Base-by-base conservation (phyloP, 2,329 filamentous ascomycete genomes). In the Colletotrichum tanaceti region DNA sequence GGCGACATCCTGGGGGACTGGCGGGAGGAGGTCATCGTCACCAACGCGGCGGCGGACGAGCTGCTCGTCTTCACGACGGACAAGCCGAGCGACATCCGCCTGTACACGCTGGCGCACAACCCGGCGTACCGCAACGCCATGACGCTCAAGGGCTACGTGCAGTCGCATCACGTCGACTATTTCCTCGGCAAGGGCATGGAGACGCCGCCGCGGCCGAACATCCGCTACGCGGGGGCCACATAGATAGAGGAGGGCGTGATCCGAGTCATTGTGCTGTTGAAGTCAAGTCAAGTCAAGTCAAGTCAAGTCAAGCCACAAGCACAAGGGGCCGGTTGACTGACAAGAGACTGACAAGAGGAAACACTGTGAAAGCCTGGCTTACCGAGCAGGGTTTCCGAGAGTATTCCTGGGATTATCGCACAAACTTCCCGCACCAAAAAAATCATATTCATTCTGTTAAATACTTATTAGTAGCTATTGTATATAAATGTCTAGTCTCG, bases 21-120 rank as follows among this genome's bases (percentile, higher is more conserved):
- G 71, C 64, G 71, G 4, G 71, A 75, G 55, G 73, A 74, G 57
- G 71, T 73, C 6, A 65, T 73, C 35, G 49, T 74, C 2, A 69
- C 66, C 1, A 73, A 60, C 32, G 44, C 50, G 5, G 70, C 53
- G 6, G 62, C 72, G 24, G 59, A 68, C 38, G 70, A 72, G 64
- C 55, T 75, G 9, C 50, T 74, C 32, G 73, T 74, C 47, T 72
- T 73, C 28, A 74, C 72, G 0, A 74, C 72, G 6, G 68, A 74
- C 20, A 11, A 62, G 39, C 68, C 71, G 9, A 71, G 68, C 5
- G 62, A 72, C 7, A 68, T 70, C 9, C 68, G 72, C 1, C 60
- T 75, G 3, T 74, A 74, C 32, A 74, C 73, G 13, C 68, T 75
- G 38, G 58, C 73, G 1, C 72, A 75, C 20, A 75, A 74, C 58